Evolutionary conservation across 2,329 filamentous ascomycete genomes (phyloP).

Genomic region (Colletotrichum coccodes): DNA sequence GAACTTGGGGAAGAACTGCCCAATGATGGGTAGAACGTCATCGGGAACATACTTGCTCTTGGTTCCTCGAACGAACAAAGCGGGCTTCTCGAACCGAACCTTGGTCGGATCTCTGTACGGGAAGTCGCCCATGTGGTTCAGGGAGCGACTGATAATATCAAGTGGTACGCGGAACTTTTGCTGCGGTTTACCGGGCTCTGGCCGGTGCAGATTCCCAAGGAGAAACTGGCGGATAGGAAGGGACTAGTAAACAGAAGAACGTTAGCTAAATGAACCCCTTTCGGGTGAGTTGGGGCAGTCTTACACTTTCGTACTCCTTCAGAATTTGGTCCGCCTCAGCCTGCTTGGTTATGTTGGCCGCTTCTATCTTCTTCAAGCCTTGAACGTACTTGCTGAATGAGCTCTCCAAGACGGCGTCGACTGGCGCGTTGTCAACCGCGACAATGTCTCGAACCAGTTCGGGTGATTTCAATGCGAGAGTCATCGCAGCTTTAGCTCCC

Average conservation of each 20-base stretch:
- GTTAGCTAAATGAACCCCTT: background rate
- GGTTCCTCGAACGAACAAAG: constrained; percentile 84
- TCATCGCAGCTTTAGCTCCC: constrained; percentile 95
- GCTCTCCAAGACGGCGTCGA: constrained; percentile 79
- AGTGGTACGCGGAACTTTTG: constrained; percentile 86
- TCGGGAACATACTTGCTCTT: constrained; percentile 83
- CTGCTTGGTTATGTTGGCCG: constrained; percentile 72
- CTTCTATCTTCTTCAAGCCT: constrained; percentile 86
- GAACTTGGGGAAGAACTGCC: constrained; percentile 85
- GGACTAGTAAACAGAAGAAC: constrained; percentile 52
- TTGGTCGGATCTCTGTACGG: constrained; percentile 81
- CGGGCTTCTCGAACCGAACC: constrained; percentile 77
- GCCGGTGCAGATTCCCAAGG: constrained; percentile 81
- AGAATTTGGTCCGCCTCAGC: constrained; percentile 85
- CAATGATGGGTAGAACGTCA: constrained; percentile 81
- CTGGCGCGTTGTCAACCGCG: constrained; percentile 90
- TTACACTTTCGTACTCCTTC: constrained; percentile 75
- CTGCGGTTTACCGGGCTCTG: constrained; percentile 53
- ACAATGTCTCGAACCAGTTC: constrained; percentile 76
- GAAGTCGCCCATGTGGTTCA: constrained; percentile 87
- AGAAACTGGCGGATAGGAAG: constrained; percentile 89
- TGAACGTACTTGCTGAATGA: constrained; percentile 84
- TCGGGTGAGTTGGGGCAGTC: constrained; percentile 15
- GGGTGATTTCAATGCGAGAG: constrained; percentile 78
- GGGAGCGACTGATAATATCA: constrained; percentile 70